Conservation (phyloP, 176 grass and related monocot genomes). For the Coix lacrymajobi region DNA sequence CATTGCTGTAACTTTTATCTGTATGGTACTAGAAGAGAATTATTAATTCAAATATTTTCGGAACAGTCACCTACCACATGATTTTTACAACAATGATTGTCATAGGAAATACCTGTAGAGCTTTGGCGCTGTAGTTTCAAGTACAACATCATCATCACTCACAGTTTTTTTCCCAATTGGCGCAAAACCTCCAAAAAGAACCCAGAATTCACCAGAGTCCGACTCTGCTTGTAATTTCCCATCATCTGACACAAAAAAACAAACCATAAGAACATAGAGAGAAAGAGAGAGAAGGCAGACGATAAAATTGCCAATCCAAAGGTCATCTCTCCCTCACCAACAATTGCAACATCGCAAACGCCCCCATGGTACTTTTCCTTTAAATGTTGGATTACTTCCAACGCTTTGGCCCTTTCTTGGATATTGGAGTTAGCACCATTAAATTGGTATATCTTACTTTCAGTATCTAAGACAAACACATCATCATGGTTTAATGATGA, state of each 20-base stretch:
- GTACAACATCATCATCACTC: constrained; percentile 69
- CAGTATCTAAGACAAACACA: constrained; percentile 90
- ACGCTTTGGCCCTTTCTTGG: constrained; percentile 96
- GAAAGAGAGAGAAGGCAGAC: not conserved
- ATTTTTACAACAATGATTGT: not conserved
- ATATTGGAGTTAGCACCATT: constrained; percentile 97
- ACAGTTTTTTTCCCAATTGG: constrained; percentile 82
- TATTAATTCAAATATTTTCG: not conserved
- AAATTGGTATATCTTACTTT: constrained; percentile 93
- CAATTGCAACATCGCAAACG: constrained; percentile 83
- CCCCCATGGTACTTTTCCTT: constrained; percentile 89
- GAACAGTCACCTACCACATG: not conserved
- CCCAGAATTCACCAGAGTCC: constrained; percentile 98
- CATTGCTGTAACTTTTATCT: not conserved
- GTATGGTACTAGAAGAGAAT: not conserved
- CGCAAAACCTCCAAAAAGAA: constrained; percentile 93
- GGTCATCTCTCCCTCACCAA: constrained; percentile 46
- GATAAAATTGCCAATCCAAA: not conserved
- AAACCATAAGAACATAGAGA: constrained; percentile 33
- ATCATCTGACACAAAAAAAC: constrained; percentile 61
- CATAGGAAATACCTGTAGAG: constrained; percentile 65
- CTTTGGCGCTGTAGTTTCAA: constrained; percentile 63
- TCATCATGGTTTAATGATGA: constrained; percentile 93
- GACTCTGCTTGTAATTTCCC: constrained; percentile 85
- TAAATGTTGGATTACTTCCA: constrained; percentile 94